These are phyloP conservation scores for Trypanosoma congolense DNA, from an alignment of 208 protist species.

Conservation along the genomic window DNA sequence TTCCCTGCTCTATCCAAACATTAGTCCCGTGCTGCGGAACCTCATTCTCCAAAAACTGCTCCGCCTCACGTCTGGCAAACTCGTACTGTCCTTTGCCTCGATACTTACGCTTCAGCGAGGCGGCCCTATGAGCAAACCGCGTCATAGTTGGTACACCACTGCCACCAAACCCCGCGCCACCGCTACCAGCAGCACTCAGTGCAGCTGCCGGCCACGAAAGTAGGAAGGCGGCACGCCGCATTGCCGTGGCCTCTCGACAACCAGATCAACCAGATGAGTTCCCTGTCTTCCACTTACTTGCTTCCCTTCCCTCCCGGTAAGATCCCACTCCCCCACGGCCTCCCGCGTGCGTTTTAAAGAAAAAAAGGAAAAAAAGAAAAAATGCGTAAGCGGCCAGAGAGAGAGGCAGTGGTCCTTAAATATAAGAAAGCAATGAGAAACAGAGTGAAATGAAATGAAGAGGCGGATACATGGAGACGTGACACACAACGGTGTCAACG, in stretches of 20 bases:
- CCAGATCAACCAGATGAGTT: too few relatives aligned
- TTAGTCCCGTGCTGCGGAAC: constrained; percentile 55
- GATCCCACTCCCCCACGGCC: too few relatives aligned
- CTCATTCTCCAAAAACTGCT: constrained; percentile 75
- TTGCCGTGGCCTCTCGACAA: not conserved
- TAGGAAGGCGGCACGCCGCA: constrained; percentile 3
- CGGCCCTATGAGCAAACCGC: constrained; percentile 41
- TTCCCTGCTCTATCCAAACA: constrained; percentile 67
- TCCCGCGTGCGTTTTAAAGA: too few relatives aligned
- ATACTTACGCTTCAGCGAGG: constrained; percentile 58
- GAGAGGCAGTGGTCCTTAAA: too few relatives aligned
- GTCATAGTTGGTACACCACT: constrained; percentile 9
- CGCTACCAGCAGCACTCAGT: not conserved
- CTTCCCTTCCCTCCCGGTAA: too few relatives aligned
- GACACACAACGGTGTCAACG: too few relatives aligned
- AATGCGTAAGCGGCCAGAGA: too few relatives aligned
- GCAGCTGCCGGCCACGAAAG: not conserved
- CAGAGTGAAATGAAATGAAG: too few relatives aligned
- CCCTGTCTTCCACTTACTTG: too few relatives aligned
- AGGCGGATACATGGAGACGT: too few relatives aligned
- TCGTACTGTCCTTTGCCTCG: constrained; percentile 54
- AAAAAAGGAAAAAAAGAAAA: too few relatives aligned
- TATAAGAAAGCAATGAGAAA: too few relatives aligned
- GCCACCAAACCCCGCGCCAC: not conserved
- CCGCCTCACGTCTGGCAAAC: constrained; percentile 60